Evolutionary conservation across 495 filamentous ascomycete genomes (phyloP).

Genomic region (Evernia prunastri): DNA sequence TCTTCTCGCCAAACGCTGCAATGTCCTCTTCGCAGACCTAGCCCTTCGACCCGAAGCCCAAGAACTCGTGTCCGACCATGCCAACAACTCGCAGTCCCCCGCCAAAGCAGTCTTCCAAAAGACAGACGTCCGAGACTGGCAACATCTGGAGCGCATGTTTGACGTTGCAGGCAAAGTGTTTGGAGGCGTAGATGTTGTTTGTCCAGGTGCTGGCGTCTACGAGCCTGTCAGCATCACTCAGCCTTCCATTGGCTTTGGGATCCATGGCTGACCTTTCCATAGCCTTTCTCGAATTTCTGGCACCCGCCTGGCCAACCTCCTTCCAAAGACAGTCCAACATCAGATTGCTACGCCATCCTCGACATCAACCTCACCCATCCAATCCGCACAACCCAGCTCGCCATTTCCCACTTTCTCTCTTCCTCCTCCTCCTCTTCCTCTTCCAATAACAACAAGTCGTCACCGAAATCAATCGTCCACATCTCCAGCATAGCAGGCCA

Average conservation of each 20-base stretch:
- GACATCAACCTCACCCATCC: slow-evolving; percentile 68
- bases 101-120: slow-evolving; percentile 52
- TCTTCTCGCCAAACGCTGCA: slow-evolving; percentile 54
- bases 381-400: slow-evolving; percentile 60
- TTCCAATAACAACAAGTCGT: slow-evolving; percentile 12
- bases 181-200: slow-evolving; percentile 56
- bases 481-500: slow-evolving; percentile 62
- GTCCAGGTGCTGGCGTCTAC: slow-evolving; percentile 62
- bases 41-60: slow-evolving; percentile 57
- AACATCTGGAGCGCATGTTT: slow-evolving; percentile 53
- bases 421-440: slow-evolving; percentile 40
- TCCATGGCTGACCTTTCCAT: background rate
- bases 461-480: slow-evolving; percentile 50
- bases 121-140: slow-evolving; percentile 58
- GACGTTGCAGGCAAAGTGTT: slow-evolving; percentile 48
- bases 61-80: slow-evolving; percentile 47
- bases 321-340: slow-evolving; percentile 43
- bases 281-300: slow-evolving; percentile 62
- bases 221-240: slow-evolving; percentile 45
- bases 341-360: slow-evolving; percentile 48
- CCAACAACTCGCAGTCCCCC: slow-evolving; percentile 27
- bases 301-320: slow-evolving; percentile 47
- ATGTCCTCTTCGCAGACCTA: slow-evolving; percentile 62
- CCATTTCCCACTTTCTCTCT: slow-evolving; percentile 52
- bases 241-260: background rate